Evolutionary conservation across 192 early-diverging fungal genomes (phyloP).

Genomic region (Backusella parvicylindrica): DNA sequence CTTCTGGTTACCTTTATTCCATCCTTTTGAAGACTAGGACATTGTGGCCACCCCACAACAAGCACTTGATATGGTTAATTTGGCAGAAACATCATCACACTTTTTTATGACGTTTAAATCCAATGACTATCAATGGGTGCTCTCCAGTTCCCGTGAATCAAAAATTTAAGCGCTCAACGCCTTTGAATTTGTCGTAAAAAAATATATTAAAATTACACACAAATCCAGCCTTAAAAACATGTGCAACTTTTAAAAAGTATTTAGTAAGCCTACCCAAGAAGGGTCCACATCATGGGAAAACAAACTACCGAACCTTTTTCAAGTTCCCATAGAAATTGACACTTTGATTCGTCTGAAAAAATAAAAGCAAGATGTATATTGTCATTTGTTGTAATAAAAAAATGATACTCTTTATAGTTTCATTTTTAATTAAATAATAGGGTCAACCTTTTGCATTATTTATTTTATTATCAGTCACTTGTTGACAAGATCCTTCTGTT

Average conservation of each 20-base stretch:
- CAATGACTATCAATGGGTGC: too few relatives aligned
- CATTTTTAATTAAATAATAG: not conserved
- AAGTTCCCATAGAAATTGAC: not conserved
- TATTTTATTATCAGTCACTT: not conserved
- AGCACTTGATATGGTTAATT: not conserved
- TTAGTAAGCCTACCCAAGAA: not conserved
- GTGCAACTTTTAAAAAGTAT: too few relatives aligned
- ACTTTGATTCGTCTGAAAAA: not conserved
- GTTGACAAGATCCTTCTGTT: not conserved
- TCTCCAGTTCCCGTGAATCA: too few relatives aligned
- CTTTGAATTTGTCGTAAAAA: too few relatives aligned
- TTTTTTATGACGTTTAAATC: too few relatives aligned
- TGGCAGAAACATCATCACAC: not conserved
- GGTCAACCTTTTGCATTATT: not conserved
- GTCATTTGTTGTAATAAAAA: not conserved
- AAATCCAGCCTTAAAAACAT: too few relatives aligned
- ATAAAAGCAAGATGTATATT: not conserved
- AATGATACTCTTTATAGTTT: not conserved
- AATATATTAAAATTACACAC: too few relatives aligned
- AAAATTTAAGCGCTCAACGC: too few relatives aligned
- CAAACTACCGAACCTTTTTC: too few relatives aligned
- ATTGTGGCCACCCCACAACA: not conserved
- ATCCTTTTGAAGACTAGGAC: not conserved
- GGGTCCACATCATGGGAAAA: not conserved
- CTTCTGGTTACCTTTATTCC: not conserved